Percentiles rank a stretch among this genome's conserved stretches.
Evolutionary conservation across 257 asterid genomes (phyloP).

Genomic region (Paraleonurus japonicus): DNA sequence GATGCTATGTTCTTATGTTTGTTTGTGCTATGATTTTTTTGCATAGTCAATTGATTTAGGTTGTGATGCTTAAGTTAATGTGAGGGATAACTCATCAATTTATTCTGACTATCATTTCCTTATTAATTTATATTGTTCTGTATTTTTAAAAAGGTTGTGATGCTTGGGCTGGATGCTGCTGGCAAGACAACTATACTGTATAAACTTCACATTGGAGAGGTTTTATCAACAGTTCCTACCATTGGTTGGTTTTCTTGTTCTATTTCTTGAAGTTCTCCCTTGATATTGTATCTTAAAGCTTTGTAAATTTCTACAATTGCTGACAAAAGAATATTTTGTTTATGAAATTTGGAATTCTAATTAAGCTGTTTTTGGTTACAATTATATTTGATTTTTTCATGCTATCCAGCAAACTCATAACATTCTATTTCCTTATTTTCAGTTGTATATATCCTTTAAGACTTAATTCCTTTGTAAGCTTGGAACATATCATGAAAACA

Average conservation of each 20-base stretch:
- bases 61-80: constrained; percentile 38
- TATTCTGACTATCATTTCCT: neutral
- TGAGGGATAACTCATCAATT: neutral
- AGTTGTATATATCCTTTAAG: neutral
- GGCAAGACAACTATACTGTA: constrained; percentile 98
- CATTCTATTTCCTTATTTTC: constrained; percentile 15
- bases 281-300: constrained; percentile 11
- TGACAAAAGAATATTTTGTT: constrained; percentile 4
- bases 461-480: neutral
- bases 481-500: constrained; percentile 10
- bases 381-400: neutral
- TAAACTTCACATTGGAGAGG: constrained; percentile 98
- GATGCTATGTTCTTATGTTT: constrained; percentile 12
- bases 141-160: constrained; percentile 66
- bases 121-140: neutral
- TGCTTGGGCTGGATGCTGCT: constrained; percentile 99
- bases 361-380: constrained; percentile 5
- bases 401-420: constrained; percentile 6
- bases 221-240: constrained; percentile 96
- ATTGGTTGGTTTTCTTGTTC: constrained; percentile 59
- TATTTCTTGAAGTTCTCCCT: neutral
- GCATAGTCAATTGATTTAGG: constrained; percentile 40
- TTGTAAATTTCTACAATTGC: neutral
- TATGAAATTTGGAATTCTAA: neutral
- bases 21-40: constrained; percentile 8